Base-by-base conservation (phyloP, 2,329 filamentous ascomycete species). In the Colletotrichum tropicicola region DNA sequence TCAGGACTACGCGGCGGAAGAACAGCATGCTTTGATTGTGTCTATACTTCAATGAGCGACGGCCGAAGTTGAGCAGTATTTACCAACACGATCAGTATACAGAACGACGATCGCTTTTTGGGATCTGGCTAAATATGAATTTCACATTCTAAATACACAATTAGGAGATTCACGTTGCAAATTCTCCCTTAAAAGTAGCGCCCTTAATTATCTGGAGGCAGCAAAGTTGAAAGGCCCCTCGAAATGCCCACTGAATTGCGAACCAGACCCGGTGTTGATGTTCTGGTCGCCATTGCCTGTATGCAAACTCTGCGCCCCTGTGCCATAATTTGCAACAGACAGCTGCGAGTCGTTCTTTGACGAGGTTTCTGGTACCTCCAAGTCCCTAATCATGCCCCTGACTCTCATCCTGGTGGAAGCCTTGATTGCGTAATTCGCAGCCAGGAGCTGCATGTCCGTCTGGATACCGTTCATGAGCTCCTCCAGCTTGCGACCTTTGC, bases 381-480 rank as follows among this genome's bases (percentile, higher is more conserved):
- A 6, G 6, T 41, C 37, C n/a, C 17, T 8, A 19, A 41, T 17
- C 37, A 41, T 17, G 6, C 17, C 8, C 8, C 5, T 9, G 8
- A 41, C 37, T n/a, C 6, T 41, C 8, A 4, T 17, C 17, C n/a
- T 41, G 19, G 68, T 68, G 45, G 66, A 35, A 2, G 43, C 48
- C 30, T 68, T 61, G 12, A 59, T 35, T 6, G 62, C 28, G 45
- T 37, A 53, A 41, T 67, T 66, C 4, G 44, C 32, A 5, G 62
- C 60, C 27, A 75, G 56, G 12, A 75, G 65, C 37, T 73, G 67
- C 9, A 74, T 13, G 37, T 75, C 70, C 8, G 65, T 49, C 39
- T 74, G 59, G n/a, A 75, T 73, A 19, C 69, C 71, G 39, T 68
- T 58, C 68, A 73, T 72, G 52, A 75, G 65, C 4, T 21, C 65